A percentile compares a stretch with the other conserved stretches of the same genome.
These are phyloP conservation scores for Bipolaris gigantea DNA, from an alignment of 2,329 filamentous ascomycete species.

Conservation along the genomic window DNA sequence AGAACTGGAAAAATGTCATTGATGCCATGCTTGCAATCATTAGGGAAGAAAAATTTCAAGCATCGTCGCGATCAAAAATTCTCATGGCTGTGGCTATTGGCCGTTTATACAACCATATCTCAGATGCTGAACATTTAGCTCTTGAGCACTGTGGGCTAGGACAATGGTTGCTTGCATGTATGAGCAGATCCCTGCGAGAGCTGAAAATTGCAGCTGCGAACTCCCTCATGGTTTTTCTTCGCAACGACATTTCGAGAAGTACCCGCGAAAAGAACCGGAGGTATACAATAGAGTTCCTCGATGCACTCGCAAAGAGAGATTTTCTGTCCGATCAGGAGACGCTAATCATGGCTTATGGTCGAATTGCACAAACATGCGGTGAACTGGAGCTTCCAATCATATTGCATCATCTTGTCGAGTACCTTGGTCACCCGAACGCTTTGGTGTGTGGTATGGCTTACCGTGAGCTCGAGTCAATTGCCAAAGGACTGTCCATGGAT, in stretches of 20 bases:
- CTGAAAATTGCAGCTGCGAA: slow-evolving; percentile 77
- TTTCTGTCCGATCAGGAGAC: slow-evolving; percentile 74
- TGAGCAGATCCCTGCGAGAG: slow-evolving; percentile 84
- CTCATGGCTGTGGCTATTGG: slow-evolving; percentile 55
- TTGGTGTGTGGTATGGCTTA: slow-evolving; percentile 81
- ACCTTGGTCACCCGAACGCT: slow-evolving; percentile 79
- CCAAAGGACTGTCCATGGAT: slow-evolving; percentile 64
- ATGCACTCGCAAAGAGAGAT: slow-evolving; percentile 70
- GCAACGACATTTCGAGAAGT: slow-evolving; percentile 50
- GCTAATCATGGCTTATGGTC: slow-evolving; percentile 82
- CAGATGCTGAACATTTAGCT: slow-evolving; percentile 62
- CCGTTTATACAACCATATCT: slow-evolving; percentile 68
- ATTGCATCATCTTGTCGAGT: slow-evolving; percentile 80
- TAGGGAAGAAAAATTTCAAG: slow-evolving; percentile 33
- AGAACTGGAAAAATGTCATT: slow-evolving; percentile 40
- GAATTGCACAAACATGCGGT: slow-evolving; percentile 72
- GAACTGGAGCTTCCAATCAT: slow-evolving; percentile 87
- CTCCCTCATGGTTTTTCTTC: slow-evolving; percentile 68
- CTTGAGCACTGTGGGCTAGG: slow-evolving; percentile 69
- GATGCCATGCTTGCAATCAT: slow-evolving; percentile 37
- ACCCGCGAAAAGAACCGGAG: slow-evolving; percentile 66
- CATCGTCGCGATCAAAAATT: slow-evolving; percentile 34
- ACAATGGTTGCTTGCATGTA: slow-evolving; percentile 77
- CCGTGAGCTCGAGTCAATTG: slow-evolving; percentile 76
- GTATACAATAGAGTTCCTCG: slow-evolving; percentile 70